Evolutionary conservation across 2,329 filamentous ascomycete genomes (phyloP), one percentile per base, ranked within the genome.

Genomic region (Chalara sp.): DNA sequence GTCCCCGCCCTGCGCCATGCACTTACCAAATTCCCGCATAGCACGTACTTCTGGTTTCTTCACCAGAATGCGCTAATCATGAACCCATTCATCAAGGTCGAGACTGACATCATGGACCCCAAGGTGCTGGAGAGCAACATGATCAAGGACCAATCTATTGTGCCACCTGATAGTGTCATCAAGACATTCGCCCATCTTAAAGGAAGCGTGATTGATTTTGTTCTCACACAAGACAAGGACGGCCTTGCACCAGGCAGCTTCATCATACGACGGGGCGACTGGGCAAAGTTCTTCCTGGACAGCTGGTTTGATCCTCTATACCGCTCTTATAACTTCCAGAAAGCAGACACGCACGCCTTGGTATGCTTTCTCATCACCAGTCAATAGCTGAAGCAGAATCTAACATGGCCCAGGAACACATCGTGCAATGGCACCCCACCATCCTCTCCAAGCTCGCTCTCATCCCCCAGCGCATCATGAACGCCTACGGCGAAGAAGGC

Each of bases 261-360:
- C 55, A 73, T 97, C 11, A 66, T 99, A 10, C 78, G 83, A 55
- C 88, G 86, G 54, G 89, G 91, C 28, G 89, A 93, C 50, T 99
- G 92, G 89, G 87, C 88, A 43, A 87, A 86, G 64, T 99, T 87
- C 73, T 89, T 99, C 64, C 70, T 97, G 13, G 93, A 99, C 66
- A 86, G 88, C 1, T 99, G 93, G 93, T 95, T 93, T 64, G 90
- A 97, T 66, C 93, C 93, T 45, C 73, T 97, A 42, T 99, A 95
- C 70, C 79, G 92, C 56, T 87, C 78, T 59, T 99, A 99, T 72
- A 95, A 96, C 65, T 99, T 99, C 64, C 89, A 95, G 64, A 96
- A 95, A 67, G 91, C 89, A 0, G 93, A 99, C 69, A 81, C 78
- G 29, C 92, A 99, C 72, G 91, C 92, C 47, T 70, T 99, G 73